A percentile compares a stretch with the other conserved stretches of the same genome.
phyloP scores from a whole-genome alignment of 345 rosid species.

The Cardiospermum halicacabum region DNA sequence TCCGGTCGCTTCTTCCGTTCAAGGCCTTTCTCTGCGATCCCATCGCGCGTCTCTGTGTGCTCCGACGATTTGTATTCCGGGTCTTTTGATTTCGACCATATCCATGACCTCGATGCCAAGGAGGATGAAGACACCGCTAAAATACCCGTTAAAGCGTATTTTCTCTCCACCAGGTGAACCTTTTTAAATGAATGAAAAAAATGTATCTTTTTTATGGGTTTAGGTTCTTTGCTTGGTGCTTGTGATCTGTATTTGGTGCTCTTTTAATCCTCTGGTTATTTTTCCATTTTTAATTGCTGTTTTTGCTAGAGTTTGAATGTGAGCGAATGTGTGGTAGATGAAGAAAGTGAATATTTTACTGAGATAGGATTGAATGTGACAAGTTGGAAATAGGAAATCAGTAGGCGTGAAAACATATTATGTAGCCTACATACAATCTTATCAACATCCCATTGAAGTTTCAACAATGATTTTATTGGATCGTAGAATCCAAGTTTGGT shows the following conservation, averaged over 20 bases:
- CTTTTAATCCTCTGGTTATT: background rate
- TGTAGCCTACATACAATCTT: background rate
- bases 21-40: conserved; percentile 53
- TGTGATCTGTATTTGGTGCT: background rate
- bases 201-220: background rate
- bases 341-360: background rate
- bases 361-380: background rate
- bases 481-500: background rate
- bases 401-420: background rate
- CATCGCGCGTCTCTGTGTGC: conserved; percentile 50
- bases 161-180: conserved; percentile 73
- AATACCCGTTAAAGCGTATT: conserved; percentile 78
- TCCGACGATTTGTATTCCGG: conserved; percentile 45
- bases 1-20: conserved; percentile 11
- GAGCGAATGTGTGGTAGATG: background rate
- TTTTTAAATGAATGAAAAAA: background rate
- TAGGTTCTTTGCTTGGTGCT: background rate
- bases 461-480: background rate
- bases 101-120: conserved; percentile 26
- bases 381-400: background rate
- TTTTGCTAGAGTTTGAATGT: background rate
- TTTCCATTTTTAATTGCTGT: background rate
- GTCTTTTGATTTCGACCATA: conserved; percentile 34
- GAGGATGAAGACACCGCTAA: conserved; percentile 60
- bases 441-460: background rate